Evolutionary conservation across 164 flowering plant genomes (phyloP), one percentile per base, ranked within the genome.

Genomic region (Sedum album): DNA sequence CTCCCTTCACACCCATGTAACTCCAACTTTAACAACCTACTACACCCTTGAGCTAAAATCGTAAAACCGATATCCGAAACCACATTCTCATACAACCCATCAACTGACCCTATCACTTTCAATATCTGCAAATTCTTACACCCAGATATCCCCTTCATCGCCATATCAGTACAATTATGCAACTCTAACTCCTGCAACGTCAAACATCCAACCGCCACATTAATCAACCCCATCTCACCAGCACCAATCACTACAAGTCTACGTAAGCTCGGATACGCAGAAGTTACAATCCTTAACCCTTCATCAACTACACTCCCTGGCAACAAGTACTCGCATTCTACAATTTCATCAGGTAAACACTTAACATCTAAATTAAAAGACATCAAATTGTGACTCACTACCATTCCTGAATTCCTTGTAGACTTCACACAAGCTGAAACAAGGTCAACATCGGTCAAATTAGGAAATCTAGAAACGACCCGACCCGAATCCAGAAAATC

Each of bases 1-100:
- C 97, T 89, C 66, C 99, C 99, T 73, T 88, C 91, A 70, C 98
- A 95, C 23, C 98, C 94, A 66, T 73, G 70, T 57, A 95, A 72
- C 84, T 92, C 97, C 60, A 95, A 85, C 87, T 87, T 92, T 73
- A 90, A 88, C 72, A 95, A 76, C 57, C 97, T 76, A 74, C 75
- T 82, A 72, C 99, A 90, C 51, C 95, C 98, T 46, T 92, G 94
- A 0, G 97, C 99, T 70, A 95, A 74, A 42, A 92, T 84, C 6
- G 96, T 95, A 72, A 95, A 72, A 57, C 99, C 98, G 49, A 90
- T 76, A 78, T 95, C 99, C 7, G 96, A 76, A 62, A 92, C 80
- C 21, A 77, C 73, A 0, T 88, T 84, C 49, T 61, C 39, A 65
- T 88, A 90, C 69, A 90, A 73, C 26, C 91, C 96, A 57, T 88